Conservation (phyloP, 2,329 filamentous ascomycete genomes). For the Macrophomina pseudophaseolina region DNA sequence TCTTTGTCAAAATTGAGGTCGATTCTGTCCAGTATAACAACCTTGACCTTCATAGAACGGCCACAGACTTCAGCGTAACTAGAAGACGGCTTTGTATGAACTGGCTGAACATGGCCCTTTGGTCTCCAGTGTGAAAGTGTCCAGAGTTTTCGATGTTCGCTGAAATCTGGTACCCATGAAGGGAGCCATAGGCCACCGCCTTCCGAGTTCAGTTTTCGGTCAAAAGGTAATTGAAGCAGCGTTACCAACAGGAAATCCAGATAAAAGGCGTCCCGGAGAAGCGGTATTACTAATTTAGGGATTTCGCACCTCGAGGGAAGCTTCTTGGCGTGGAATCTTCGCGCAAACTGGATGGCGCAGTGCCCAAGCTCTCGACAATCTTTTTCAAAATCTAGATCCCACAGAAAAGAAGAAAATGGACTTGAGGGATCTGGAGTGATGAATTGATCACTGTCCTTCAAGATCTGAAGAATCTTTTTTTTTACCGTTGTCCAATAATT, state of each 20-base stretch:
- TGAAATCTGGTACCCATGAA: not conserved
- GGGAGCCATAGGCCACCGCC: not conserved
- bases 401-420: rapidly evolving
- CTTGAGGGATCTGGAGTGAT: not conserved
- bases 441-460: not conserved
- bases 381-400: too few species aligned
- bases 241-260: too few species aligned
- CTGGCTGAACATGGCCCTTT: not conserved
- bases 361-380: too few species aligned
- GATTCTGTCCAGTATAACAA: not conserved
- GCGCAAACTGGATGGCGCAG: too few species aligned
- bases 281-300: too few species aligned
- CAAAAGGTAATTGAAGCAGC: too few species aligned
- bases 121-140: not conserved
- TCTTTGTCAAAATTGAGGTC: too few species aligned
- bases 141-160: not conserved
- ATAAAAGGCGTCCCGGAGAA: too few species aligned
- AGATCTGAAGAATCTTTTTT: not conserved
- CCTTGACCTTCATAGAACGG: not conserved
- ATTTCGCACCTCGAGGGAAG: too few species aligned
- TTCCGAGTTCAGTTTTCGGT: too few species aligned
- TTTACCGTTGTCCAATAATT: not conserved
- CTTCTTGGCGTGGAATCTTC: too few species aligned
- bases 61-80: not conserved
- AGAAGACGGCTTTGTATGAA: not conserved